Evolutionary conservation across 352 stramenopile genomes (phyloP).

Genomic region (Pythium sukuiense): DNA sequence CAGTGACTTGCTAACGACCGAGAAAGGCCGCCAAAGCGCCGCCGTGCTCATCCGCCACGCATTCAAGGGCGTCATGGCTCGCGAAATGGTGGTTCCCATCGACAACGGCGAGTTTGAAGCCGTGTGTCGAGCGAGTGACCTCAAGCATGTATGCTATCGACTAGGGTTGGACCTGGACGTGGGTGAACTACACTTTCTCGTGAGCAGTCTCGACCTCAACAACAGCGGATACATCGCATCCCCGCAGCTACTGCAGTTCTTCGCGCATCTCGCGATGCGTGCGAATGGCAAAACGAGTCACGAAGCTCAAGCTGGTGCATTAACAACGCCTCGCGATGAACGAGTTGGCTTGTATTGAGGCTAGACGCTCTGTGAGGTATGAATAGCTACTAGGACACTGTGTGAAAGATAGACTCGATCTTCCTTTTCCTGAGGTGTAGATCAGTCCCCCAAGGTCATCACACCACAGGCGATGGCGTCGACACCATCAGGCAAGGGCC

Average conservation of each 20-base stretch:
- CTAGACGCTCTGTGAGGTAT: neutral
- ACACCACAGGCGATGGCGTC: conserved; percentile 5
- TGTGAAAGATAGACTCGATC: neutral
- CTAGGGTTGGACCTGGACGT: conserved; percentile 69
- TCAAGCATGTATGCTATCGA: conserved; percentile 74
- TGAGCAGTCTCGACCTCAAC: conserved; percentile 41
- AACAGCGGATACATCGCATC: conserved; percentile 66
- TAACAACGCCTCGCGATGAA: neutral
- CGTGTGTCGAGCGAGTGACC: conserved; percentile 55
- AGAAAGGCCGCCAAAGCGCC: conserved; percentile 61
- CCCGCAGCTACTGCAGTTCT: conserved; percentile 57
- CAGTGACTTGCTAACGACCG: conserved; percentile 45
- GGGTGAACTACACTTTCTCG: conserved; percentile 60
- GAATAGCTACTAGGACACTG: neutral
- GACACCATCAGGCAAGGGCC: conserved; percentile 17
- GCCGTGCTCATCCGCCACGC: conserved; percentile 69
- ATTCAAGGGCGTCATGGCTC: conserved; percentile 65
- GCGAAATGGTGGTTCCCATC: conserved; percentile 68
- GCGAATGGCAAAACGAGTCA: neutral
- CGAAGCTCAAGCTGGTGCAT: neutral
- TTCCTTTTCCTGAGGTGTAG: neutral
- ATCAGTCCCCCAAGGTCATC: neutral
- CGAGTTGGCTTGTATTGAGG: conserved; percentile 15
- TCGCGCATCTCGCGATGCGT: conserved; percentile 41
- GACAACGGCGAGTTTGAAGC: conserved; percentile 70